Conservation (phyloP, 352 stramenopile species). For the Globisporangium echinulatum region DNA sequence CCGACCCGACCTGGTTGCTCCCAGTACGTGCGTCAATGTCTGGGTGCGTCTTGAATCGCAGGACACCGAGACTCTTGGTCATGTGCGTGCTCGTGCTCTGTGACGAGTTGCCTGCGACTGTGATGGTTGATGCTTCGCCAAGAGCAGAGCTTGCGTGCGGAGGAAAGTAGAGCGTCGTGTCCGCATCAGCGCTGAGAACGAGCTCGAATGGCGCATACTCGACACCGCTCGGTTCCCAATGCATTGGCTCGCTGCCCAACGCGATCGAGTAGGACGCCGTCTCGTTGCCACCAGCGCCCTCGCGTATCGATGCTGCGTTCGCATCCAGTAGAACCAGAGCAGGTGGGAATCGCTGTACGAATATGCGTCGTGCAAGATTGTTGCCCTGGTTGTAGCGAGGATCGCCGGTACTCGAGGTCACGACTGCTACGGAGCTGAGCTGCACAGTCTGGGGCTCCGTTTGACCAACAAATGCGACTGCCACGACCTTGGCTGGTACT, state of each 20-base stretch:
- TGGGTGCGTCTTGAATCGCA: constrained; percentile 36
- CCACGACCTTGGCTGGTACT: constrained; percentile 21
- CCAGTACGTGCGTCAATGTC: constrained; percentile 23
- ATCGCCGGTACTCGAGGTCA: constrained; percentile 27
- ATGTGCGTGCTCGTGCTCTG: constrained; percentile 22
- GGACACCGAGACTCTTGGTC: constrained; percentile 24
- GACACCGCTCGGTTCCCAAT: constrained; percentile 41
- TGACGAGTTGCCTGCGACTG: constrained; percentile 39
- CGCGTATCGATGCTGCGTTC: constrained; percentile 19
- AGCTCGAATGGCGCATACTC: constrained; percentile 35
- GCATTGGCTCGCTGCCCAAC: constrained; percentile 48
- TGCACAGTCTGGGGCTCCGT: constrained; percentile 12
- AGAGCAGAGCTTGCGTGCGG: constrained; percentile 1
- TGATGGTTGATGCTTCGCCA: constrained; percentile 19
- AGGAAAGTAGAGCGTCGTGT: constrained; percentile 42
- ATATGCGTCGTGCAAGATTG: constrained; percentile 17
- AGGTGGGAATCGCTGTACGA: constrained; percentile 35
- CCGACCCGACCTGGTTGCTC: constrained; percentile 47
- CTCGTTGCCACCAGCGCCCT: constrained; percentile 30
- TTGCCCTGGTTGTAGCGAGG: constrained; percentile 28
- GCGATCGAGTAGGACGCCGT: constrained; percentile 27
- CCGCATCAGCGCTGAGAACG: constrained; percentile 23
- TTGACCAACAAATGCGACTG: constrained; percentile 1
- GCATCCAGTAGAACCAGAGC: constrained; percentile 35
- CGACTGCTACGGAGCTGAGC: constrained; percentile 20